A percentile compares a stretch with the other conserved stretches of the same genome.
Conservation (phyloP, 2,329 filamentous ascomycete genomes). For the Lachnellula arida region DNA sequence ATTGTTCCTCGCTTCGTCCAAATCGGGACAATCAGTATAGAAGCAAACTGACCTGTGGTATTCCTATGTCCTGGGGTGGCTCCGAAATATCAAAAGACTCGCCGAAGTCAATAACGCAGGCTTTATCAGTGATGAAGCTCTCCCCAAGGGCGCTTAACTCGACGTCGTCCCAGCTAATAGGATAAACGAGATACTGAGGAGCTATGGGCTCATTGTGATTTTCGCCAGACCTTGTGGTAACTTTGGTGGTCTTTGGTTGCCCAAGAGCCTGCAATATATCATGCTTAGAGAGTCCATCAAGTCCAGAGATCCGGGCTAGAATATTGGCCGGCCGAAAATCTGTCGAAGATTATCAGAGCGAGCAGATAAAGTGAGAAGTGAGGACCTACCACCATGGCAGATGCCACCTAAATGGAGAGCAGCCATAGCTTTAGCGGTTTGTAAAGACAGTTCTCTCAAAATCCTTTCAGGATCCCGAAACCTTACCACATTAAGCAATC, state of each 20-base stretch:
- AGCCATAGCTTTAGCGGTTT: slow-evolving; percentile 22
- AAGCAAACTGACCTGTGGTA: neutral
- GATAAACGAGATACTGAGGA: slow-evolving; percentile 10
- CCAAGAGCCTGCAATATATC: slow-evolving; percentile 25
- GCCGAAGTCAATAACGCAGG: slow-evolving; percentile 19
- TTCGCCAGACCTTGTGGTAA: neutral
- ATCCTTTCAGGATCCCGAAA: neutral
- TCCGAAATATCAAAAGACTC: slow-evolving; percentile 14
- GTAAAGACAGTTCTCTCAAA: slow-evolving; percentile 5
- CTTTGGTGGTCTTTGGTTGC: slow-evolving; percentile 10
- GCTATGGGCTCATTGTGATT: neutral
- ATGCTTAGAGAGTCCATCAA: slow-evolving; percentile 20
- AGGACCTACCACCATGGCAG: slow-evolving; percentile 15
- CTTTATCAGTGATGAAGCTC: slow-evolving; percentile 3
- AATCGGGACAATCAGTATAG: no score
- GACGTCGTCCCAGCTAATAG: slow-evolving; percentile 1
- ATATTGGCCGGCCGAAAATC: slow-evolving; percentile 28
- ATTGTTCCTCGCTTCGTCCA: no score
- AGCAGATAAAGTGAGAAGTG: no score
- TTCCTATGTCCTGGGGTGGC: slow-evolving; percentile 7
- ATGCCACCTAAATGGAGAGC: slow-evolving; percentile 26
- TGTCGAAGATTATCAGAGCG: neutral
- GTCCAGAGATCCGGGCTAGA: slow-evolving; percentile 18
- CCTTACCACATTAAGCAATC: neutral
- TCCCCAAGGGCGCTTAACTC: neutral